Base-by-base conservation (phyloP, 306 rosid genomes). In the Parietaria judaica region DNA sequence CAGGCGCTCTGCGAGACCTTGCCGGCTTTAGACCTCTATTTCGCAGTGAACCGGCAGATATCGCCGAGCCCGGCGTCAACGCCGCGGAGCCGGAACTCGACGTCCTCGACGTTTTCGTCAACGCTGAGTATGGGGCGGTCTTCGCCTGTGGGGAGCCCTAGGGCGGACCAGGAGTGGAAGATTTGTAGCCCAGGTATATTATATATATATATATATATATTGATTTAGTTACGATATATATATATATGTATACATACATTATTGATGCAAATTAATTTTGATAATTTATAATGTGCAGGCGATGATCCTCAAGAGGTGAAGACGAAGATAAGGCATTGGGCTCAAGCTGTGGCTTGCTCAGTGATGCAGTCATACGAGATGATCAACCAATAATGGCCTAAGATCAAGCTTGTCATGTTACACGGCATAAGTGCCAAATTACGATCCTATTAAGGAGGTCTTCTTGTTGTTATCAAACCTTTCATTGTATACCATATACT, bases 311-410 rank as follows among this genome's bases (percentile, higher is more conserved):
- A 87, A 46, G 84, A 84, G 49, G 92, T 92, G 50, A 88, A 88
- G 72, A 83, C 84, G 12, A 92, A 84, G 77, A 68, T 92, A 72
- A 82, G 96, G 73, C 95, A 86, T 38, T 88, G 99, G 99, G 99
- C 96, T 36, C 99, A 92, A 68, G 99, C 95, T 0, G 99, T 92
- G 52, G 96, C 98, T 50, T 92, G 98, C 70, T 88, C 98, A 54
- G 86, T 92, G 39, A 77, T 86, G 86, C 98, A 92, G 50, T 78
- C 85, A 31, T 67, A 14, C 83, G 63, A 85, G 5, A 7, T 10
- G 13, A 10, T 49, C 10, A 49, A 49, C 15, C 53, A n/a, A 10
- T 49, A n/a, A 49, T n/a, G 31, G 31, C 31, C 31, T 23, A 23
- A 23, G 31, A 23, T 23, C 31, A 23, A 23, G 31, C 31, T 23